Base-by-base conservation (phyloP, 2,329 filamentous ascomycete genomes). In the Neoascochyta sp. region DNA sequence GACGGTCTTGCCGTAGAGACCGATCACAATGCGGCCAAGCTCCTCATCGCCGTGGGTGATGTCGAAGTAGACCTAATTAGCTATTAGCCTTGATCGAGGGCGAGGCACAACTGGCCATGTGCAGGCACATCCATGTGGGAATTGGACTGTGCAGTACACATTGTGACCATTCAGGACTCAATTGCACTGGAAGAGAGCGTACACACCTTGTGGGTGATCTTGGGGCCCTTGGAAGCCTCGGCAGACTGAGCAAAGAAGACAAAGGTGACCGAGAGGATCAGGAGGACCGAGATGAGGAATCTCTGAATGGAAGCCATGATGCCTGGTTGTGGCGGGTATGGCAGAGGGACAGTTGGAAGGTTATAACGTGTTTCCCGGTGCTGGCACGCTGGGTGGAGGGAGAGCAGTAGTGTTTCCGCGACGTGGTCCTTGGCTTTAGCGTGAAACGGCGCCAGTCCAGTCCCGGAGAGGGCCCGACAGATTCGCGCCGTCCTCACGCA, bases 171-270 rank as follows among this genome's bases (percentile, higher is more conserved):
- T 36, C 18, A 43, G 23, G 21, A 28, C 23, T 7, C 9, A 9
- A 19, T 14, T 16, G 8, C 15, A 25, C 22, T 16, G 23, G n/a
- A 6, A 23, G 14, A 21, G 17, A 15, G 19, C 14, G 22, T 24
- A 22, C 50, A 36, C 62, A 76, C 87, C 80, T 94, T 95, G 75
- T 86, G 75, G 55, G 89, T 95, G 72, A 95, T 90, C 80, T 92
- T 93, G 43, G 87, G 90, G 25, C 92, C 90, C 72, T 90, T 62
- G 14, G 46, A 32, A 31, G 57, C 56, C 44, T 60, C 54, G 10
- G 54, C 35, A 22, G 43, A 28, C 52, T 62, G 56, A 16, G 55
- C 54, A 41, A 60, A 59, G 53, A 57, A 54, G 47, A 54, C 50
- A 34, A 61, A 56, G 29, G 60, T 51, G 53, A 89, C 72, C 54